Evolutionary conservation across 2,329 filamentous ascomycete species (phyloP).

Genomic region (Ophiostoma sp.): DNA sequence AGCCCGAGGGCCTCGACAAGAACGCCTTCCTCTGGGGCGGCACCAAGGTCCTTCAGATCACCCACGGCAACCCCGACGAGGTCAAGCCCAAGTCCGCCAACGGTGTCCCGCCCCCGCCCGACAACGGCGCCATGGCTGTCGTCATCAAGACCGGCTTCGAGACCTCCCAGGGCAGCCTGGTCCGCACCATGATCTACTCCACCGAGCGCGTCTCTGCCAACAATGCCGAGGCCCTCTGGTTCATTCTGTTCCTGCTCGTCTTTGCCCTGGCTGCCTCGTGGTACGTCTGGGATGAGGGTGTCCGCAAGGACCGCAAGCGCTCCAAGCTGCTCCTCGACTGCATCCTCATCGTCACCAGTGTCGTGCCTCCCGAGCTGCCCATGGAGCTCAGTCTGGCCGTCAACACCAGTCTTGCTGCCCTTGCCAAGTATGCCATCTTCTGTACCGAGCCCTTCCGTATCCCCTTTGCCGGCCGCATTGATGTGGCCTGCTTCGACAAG

Average conservation of each 20-base stretch:
- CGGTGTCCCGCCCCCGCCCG: conserved; percentile 76
- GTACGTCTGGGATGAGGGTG: conserved; percentile 98
- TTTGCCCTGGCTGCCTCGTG: conserved; percentile 96
- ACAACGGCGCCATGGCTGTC: conserved; percentile 88
- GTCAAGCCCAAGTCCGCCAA: conserved; percentile 66
- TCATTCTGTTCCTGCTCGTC: conserved; percentile 92
- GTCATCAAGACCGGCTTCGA: conserved; percentile 98
- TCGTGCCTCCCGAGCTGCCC: conserved; percentile 94
- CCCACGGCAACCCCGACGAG: conserved; percentile 74
- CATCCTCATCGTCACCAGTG: conserved; percentile 94
- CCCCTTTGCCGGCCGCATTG: conserved; percentile 89
- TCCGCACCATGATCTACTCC: conserved; percentile 99
- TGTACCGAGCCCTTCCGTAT: conserved; percentile 99
- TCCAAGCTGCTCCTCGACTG: conserved; percentile 97
- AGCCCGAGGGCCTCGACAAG: conserved; percentile 90
- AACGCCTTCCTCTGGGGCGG: conserved; percentile 94
- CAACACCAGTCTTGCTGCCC: conserved; percentile 90
- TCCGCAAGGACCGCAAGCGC: conserved; percentile 87
- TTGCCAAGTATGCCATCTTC: conserved; percentile 95
- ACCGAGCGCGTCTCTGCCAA: conserved; percentile 98
- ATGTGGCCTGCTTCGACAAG: conserved; percentile 97
- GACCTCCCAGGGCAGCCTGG: conserved; percentile 93
- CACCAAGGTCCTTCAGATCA: conserved; percentile 94
- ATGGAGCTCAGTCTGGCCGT: conserved; percentile 98
- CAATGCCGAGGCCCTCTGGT: conserved; percentile 91